phyloP scores from a whole-genome alignment of 164 flowering plant species.

The Paratinospora sagittata region DNA sequence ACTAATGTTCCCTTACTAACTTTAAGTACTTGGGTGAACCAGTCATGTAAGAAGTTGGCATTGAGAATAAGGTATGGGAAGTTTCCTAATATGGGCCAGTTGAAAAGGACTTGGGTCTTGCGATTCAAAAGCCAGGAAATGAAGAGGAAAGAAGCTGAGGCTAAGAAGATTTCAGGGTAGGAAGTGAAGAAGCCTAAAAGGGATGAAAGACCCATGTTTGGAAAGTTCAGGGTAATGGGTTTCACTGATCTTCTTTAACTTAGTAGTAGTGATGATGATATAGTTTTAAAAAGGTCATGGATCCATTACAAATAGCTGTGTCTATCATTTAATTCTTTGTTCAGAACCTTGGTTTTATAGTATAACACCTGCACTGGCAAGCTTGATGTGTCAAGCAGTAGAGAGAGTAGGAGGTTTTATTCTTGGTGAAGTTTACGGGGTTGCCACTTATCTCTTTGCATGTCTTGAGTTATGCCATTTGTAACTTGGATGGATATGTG shows the following conservation, averaged over 20 bases:
- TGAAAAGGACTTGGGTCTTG: conserved; percentile 1
- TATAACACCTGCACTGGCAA: too few species aligned
- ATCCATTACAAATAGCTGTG: background rate
- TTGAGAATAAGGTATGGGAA: background rate
- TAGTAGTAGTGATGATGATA: too few species aligned
- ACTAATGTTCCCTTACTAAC: background rate
- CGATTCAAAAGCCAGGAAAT: background rate
- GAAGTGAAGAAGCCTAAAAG: background rate
- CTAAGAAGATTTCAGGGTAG: background rate
- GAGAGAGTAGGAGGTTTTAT: background rate
- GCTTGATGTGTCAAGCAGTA: too few species aligned
- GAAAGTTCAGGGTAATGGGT: background rate
- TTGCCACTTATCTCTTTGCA: background rate
- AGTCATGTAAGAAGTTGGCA: background rate
- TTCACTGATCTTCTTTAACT: background rate
- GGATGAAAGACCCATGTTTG: background rate
- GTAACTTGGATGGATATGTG: background rate
- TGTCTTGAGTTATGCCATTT: background rate
- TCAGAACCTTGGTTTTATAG: background rate
- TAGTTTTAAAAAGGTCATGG: background rate
- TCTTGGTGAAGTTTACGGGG: background rate
- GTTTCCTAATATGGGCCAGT: background rate
- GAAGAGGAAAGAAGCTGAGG: background rate
- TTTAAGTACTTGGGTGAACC: background rate
- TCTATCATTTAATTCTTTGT: background rate